Evolutionary conservation across 2,329 filamentous ascomycete species (phyloP), one percentile per base, ranked within the genome.

Genomic region (Septoria linicola): DNA sequence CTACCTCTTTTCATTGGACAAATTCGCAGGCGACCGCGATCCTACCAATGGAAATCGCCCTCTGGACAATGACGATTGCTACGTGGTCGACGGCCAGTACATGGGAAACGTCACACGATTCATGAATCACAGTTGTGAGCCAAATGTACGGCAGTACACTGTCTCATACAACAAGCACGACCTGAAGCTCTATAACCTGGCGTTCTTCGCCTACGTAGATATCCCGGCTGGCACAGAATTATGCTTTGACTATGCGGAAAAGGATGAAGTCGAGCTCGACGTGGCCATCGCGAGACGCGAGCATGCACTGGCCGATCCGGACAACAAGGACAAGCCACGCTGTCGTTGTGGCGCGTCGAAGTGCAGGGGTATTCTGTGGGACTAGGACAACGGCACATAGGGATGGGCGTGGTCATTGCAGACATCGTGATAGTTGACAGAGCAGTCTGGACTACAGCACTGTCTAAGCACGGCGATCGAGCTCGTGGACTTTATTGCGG

Each of bases 1-100:
- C 0, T 93, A 93, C 60, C 77, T 93, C 1, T 93, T 92, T 67
- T 82, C 80, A 1, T 80, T 95, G 1, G 89, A 95, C 73, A 93
- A 93, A 65, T 92, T 91, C 65, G 49, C 59, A 1, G 63, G 59
- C 21, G 63, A 67, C 30, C 50, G 31, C 0, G 40, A 49, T 4
- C 32, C 39, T 2, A 41, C 27, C 14, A 48, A 48, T 10, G 30
- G 30, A 16, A 81, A 84, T 57, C 78, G 84, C 0, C 83, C 84
- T 50, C 55, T 66, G 0, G 57, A 65, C 0, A 58, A 67, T 7
- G 66, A 62, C 3, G 60, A 72, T 0, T 64, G 71, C 6, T 79
- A 75, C 51, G 72, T 78, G 0, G 72, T 80, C 0, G 78, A 81
- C 46, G 89, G 89, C 8, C 84, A 91, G 66, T 87, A 86, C 66